A percentile compares a stretch with the other conserved stretches of the same genome.
These are phyloP conservation scores for Microbotryum violaceum DNA, from an alignment of 1,284 basidiomycete species.

Conservation along the genomic window DNA sequence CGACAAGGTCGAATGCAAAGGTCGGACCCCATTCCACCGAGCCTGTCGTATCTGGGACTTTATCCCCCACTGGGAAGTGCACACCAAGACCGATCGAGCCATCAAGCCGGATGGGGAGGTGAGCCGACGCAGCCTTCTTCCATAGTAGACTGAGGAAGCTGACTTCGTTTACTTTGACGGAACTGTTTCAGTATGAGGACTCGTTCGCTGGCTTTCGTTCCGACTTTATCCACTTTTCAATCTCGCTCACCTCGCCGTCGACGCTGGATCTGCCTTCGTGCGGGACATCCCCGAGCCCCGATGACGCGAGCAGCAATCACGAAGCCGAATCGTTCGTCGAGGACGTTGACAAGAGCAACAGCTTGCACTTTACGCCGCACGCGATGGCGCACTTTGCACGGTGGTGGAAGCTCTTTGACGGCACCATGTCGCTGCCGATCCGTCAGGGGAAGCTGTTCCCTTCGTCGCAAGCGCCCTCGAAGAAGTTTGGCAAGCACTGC, in stretches of 20 bases:
- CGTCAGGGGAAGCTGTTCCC: conserved; percentile 79
- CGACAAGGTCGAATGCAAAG: conserved; percentile 48
- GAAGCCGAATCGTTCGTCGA: background rate
- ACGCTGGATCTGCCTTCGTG: conserved; percentile 33
- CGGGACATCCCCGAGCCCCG: conserved; percentile 3
- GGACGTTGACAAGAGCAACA: conserved; percentile 50
- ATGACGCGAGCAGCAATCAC: conserved; percentile 23
- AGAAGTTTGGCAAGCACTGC: conserved; percentile 81
- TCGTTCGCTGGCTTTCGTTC: conserved; percentile 86
- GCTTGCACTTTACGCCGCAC: conserved; percentile 78
- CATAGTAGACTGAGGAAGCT: background rate
- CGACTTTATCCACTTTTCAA: conserved; percentile 86
- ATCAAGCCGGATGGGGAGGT: conserved; percentile 48
- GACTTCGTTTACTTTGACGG: conserved; percentile 34
- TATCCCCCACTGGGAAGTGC: conserved; percentile 71
- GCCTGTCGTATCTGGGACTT: conserved; percentile 76
- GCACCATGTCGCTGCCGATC: conserved; percentile 71
- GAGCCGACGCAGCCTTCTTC: conserved; percentile 25
- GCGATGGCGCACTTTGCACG: conserved; percentile 84
- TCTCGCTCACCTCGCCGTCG: conserved; percentile 67
- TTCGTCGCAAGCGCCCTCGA: conserved; percentile 60
- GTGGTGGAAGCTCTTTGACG: conserved; percentile 83
- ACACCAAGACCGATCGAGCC: conserved; percentile 48
- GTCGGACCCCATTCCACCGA: conserved; percentile 59
- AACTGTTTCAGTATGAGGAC: conserved; percentile 49